Evolutionary conservation across 345 rosid genomes (phyloP).

Genomic region (Xanthoceras sorbifolium): DNA sequence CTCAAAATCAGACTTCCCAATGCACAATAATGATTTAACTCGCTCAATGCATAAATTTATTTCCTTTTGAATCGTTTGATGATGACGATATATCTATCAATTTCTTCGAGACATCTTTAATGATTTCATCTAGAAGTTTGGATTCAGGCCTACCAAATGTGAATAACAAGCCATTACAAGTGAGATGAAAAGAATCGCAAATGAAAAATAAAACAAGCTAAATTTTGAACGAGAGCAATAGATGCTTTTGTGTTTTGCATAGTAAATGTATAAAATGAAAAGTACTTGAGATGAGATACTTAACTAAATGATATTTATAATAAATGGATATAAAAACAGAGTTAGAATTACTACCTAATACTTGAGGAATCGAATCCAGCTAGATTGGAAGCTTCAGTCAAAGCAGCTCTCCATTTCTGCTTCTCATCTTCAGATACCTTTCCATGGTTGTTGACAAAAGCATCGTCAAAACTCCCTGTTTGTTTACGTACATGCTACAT

Average conservation of each 20-base stretch:
- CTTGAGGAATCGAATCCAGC: not conserved
- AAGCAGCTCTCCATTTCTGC: not conserved
- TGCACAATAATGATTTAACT: not conserved
- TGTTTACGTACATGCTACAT: not conserved
- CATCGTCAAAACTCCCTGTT: not conserved
- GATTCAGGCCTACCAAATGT: not conserved
- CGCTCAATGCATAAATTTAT: not conserved
- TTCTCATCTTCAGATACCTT: not conserved
- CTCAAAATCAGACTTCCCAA: not conserved
- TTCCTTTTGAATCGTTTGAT: not conserved
- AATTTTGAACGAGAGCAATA: too few relatives aligned
- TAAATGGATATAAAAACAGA: too few relatives aligned
- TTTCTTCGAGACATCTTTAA: not conserved
- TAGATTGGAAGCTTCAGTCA: not conserved
- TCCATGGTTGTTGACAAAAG: not conserved
- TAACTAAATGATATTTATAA: not conserved
- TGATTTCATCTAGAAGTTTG: not conserved
- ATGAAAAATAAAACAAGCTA: not conserved
- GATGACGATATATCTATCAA: not conserved
- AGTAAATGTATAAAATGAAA: too few relatives aligned
- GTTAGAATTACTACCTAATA: not conserved
- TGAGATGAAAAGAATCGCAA: not conserved
- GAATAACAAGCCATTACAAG: not conserved
- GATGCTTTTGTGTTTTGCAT: too few relatives aligned
- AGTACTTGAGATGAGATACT: not conserved